Evolutionary conservation across 2,329 filamentous ascomycete species (phyloP), one percentile per base, ranked within the genome.

Genomic region (Ampelomyces quisqualis): DNA sequence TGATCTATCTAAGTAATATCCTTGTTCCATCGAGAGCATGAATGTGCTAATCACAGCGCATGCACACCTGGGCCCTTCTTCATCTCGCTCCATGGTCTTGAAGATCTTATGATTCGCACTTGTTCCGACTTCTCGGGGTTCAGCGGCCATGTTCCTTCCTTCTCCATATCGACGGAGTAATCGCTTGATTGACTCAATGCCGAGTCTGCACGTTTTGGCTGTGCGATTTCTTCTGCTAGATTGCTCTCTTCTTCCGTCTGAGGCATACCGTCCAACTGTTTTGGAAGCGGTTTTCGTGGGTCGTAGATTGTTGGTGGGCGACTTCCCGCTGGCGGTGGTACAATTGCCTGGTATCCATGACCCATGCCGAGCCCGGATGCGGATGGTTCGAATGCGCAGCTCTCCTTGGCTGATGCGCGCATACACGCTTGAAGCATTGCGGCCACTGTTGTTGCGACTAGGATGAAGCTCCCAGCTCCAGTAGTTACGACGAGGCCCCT

Each of bases 341-440:
- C 17, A 10, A 53, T 41, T 21, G 52, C 53, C 26, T 50, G 38
- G 21, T 62, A 58, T 10, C 49, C 54, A 23, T 60, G 51, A 2
- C 48, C 37, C 56, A 63, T 63, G 6, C 60, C 60, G 7, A 64
- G 43, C 14, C 50, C 47, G 5, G 58, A 62, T n/a, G 53, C 58
- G 8, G 55, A 62, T 21, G 61, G 61, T 40, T 63, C 60, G 31
- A 64, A 64, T 3, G 53, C 57, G 39, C 57, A 63, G 31, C 46
- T 51, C 28, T 60, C 53, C 21, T 46, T 51, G 8, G 43, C 46
- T 15, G 45, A 40, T 7, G 34, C 34, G 17, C 47, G 45, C 6
- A 48, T 39, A 23, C 53, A 57, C 11, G 47, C 43, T 10, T 47
- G 40, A 4, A 62, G 42, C 7, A 46, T 31, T 14, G 52, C 45